Evolutionary conservation across 768 basidiomycete species (phyloP), one percentile per base, ranked within the genome.

Genomic region (Sporobolomyces pararoseus): DNA sequence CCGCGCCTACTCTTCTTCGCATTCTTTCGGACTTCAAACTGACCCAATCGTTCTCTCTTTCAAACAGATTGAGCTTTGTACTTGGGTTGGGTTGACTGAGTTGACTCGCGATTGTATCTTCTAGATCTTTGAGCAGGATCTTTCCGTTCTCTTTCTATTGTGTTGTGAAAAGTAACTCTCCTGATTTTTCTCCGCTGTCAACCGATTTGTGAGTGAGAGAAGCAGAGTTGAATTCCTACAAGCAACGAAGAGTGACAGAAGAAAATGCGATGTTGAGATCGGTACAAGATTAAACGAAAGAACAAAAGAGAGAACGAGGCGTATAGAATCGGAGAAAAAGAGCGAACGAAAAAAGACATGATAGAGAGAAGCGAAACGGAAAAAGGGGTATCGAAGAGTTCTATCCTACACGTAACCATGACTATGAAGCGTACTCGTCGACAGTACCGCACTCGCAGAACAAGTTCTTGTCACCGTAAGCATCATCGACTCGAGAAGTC

Each of bases 401-500:
- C 19, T 34, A 54, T 34, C 23, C 13, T n/a, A n/a, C n/a, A n/a
- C n/a, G n/a, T n/a, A n/a, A n/a, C n/a, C n/a, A n/a, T 17, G 39
- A 42, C 39, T 42, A 42, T 42, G 39, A 42, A 42, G 39, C 39
- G 39, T 42, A 75, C 55, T 73, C 71, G 21, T 73, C 73, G 31
- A 81, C 80, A 46, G 76, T 76, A 32, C 79, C 80, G 63, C 81
- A 81, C 55, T 81, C 79, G 77, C 81, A 82, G 68, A 81, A 53
- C 19, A 73, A 84, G 79, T 97, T 92, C 66, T 90, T 81, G 80
- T 99, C 95, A 51, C 95, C 95, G 77, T 89, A 94, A 14, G 91
- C 89, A 82, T 97, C 95, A 77, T 97, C 94, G 60, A 99, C 85
- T 54, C 95, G 84, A 7, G 90, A 88, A 50, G 94, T 89, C 7